Base-by-base conservation (phyloP, 768 basidiomycete genomes). In the Tremella yokohamensis region DNA sequence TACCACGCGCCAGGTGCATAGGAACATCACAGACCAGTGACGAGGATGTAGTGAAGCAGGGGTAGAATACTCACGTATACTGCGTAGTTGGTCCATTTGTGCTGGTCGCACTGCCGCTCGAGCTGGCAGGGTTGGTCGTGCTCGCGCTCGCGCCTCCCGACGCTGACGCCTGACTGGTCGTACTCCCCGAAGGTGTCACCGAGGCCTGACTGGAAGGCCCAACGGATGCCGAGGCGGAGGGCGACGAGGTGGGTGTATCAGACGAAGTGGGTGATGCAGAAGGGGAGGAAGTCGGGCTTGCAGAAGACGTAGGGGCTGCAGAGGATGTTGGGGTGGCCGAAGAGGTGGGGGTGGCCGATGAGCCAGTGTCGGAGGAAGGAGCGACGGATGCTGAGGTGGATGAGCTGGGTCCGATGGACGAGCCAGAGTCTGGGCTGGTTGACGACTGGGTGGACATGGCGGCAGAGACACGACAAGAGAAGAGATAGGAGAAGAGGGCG, bases 151-250 rank as follows among this genome's bases (percentile, higher is more conserved):
- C 61, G 29, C 42, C 59, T 20, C 39, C 47, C 22, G 53, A 54
- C 4, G 40, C 34, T 51, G 20, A 44, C 20, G 37, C 22, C 50
- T 19, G 18, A 26, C 12, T n/a, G 13, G 55, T 38, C 13, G 55
- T 13, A 15, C 45, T 49, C 4, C 45, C 39, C 18, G 55, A 20
- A 16, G 55, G 55, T 7, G 37, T 12, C 34, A 42, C 37, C 34
- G 55, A 57, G 19, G 25, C 40, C 34, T 37, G 24, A 12, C 37
- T 40, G 34, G 34, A 1, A 19, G 37, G 16, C 11, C 20, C 22
- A 2, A 49, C 42, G 40, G 60, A 47, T 34, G 44, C 47, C 20
- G 48, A 54, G 45, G 59, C 54, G 7, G 49, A n/a, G n/a, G 48
- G 19, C 1, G 54, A 51, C 9, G 49, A 47, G 26, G 48, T 16